phyloP scores from a whole-genome alignment of 148 eudicot genomes.

The Rhododendron molle region DNA sequence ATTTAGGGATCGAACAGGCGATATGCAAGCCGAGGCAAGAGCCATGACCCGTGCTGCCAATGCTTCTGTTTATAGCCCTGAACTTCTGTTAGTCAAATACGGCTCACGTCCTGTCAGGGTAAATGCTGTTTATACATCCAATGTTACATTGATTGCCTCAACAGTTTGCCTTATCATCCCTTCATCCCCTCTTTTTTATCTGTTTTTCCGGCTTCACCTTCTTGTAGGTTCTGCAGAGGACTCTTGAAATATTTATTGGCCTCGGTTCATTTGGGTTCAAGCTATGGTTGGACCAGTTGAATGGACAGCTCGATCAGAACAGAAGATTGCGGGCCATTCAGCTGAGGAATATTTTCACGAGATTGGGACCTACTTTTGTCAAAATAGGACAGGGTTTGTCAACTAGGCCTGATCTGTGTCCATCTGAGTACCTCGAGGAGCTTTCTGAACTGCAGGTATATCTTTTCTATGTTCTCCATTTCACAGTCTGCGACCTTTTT shows the following conservation, averaged over 20 bases:
- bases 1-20: slow-evolving; percentile 58
- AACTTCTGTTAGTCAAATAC: slow-evolving; percentile 55
- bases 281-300: slow-evolving; percentile 71
- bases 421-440: slow-evolving; percentile 93
- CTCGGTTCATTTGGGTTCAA: slow-evolving; percentile 74
- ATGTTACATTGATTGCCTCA: background rate
- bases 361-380: slow-evolving; percentile 92
- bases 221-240: slow-evolving; percentile 58
- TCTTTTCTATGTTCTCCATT: background rate
- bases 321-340: slow-evolving; percentile 61
- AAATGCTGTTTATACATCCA: background rate
- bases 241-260: slow-evolving; percentile 59
- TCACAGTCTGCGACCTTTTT: background rate
- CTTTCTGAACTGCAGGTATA: slow-evolving; percentile 86
- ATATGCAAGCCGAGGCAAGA: slow-evolving; percentile 90
- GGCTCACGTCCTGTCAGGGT: slow-evolving; percentile 86
- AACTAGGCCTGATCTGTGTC: slow-evolving; percentile 93
- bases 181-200: background rate
- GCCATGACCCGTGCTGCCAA: slow-evolving; percentile 81
- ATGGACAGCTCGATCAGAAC: slow-evolving; percentile 53
- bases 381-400: slow-evolving; percentile 98
- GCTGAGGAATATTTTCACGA: slow-evolving; percentile 62
- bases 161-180: background rate
- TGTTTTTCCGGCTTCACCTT: background rate
- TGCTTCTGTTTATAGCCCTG: slow-evolving; percentile 73